Evolutionary conservation across 2,329 filamentous ascomycete genomes (phyloP), one percentile per base, ranked within the genome.

Genomic region (Colletotrichum agaves): DNA sequence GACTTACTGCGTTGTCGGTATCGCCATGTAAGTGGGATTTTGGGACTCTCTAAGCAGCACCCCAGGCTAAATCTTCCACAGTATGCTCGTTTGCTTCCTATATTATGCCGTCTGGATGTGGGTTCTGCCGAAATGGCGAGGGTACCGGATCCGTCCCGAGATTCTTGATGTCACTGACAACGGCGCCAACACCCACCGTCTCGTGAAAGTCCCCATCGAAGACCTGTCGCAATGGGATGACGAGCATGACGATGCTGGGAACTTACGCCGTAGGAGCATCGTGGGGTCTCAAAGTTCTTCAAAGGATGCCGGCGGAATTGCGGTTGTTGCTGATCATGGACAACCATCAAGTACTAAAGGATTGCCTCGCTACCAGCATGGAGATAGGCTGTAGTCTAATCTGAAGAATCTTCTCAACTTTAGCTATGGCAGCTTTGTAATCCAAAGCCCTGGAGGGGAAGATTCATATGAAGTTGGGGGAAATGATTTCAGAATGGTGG

Each of bases 1-100:
- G 1, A 92, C 90, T 0, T 92, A 93, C 71, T 84, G 86, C 21
- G 85, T 88, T 1, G 85, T 87, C 0, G 90, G 90, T 0, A 84
- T 93, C 63, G 88, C 76, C 27, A 84, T 91, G 86, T 89, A 80
- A 81, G 87, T 85, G 19, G 10, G 10, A 15, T 3, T 2, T 8
- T 12, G 1, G 11, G 17, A 1, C 5, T 5, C 17, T 21, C 7
- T 5, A 1, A 21, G 1, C 2, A 15, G 10, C 27, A 11, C 0
- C 4, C 31, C 8, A 53, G 3, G 21, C 8, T 37, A 1, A 37
- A 2, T 11, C 0, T 0, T 3, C 3, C 17, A 10, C 43, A 87
- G 85, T 41, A 77, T 90, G 33, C 69, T 80, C 3, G 10, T 83
- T 0, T 91, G 88, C 63, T 85, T 75, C 0, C 27, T 87, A 0